phyloP scores from a whole-genome alignment of 2,329 filamentous ascomycete species.

The Achaetomium macrosporum region DNA sequence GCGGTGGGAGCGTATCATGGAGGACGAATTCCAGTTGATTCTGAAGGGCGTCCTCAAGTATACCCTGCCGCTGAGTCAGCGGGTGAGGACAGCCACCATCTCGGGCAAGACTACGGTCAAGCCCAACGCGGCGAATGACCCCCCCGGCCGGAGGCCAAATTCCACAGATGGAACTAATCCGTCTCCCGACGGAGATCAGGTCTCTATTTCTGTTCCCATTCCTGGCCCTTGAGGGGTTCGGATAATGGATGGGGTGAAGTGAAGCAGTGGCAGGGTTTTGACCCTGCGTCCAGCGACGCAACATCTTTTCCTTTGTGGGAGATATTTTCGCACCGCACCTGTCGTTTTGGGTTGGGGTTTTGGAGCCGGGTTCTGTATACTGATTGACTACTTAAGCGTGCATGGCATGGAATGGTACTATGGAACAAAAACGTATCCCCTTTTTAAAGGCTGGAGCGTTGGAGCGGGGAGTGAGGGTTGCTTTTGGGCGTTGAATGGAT shows the following conservation, averaged over 20 bases:
- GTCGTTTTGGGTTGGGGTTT: not conserved
- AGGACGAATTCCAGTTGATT: conserved; percentile 90
- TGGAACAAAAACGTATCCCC: not conserved
- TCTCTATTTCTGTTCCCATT: too few species aligned
- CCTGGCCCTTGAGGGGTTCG: not conserved
- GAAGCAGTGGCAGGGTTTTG: not conserved
- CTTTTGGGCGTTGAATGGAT: not conserved
- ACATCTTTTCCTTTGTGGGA: conserved; percentile 9
- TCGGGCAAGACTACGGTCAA: conserved; percentile 55
- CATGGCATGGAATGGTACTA: not conserved
- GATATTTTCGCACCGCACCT: not conserved
- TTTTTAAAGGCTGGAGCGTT: not conserved
- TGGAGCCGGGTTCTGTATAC: not conserved
- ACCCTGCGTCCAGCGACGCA: conserved; percentile 8
- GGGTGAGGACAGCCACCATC: conserved; percentile 53
- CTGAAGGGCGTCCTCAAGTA: conserved; percentile 89
- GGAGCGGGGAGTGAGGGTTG: not conserved
- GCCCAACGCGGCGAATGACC: conserved; percentile 56
- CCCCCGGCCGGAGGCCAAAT: conserved; percentile 32
- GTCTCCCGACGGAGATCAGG: too few species aligned
- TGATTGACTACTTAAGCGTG: not conserved
- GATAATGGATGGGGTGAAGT: not conserved
- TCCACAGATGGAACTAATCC: conserved; percentile 27
- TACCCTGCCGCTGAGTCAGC: conserved; percentile 56
- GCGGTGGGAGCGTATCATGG: conserved; percentile 84